A percentile compares a stretch with the other conserved stretches of the same genome.
Conservation (phyloP, 2,329 filamentous ascomycete species). For the Sclerotinia spermophila region DNA sequence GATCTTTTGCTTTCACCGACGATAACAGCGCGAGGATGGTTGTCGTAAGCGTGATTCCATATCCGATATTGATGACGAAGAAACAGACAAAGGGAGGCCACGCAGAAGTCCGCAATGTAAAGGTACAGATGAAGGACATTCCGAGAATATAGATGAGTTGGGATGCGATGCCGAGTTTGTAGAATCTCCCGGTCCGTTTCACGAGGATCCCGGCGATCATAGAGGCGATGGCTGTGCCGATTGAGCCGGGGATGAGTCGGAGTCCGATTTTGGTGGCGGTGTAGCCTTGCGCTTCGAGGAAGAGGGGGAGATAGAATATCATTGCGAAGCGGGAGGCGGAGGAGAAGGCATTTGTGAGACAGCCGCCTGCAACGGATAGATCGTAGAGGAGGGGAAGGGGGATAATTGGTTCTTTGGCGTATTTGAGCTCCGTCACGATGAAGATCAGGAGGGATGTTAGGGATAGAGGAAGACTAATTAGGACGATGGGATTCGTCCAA, state of each 20-base stretch:
- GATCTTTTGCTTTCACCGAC: constrained; percentile 61
- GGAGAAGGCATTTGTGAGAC: constrained; percentile 67
- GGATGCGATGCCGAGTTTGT: constrained; percentile 58
- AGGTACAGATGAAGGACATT: constrained; percentile 49
- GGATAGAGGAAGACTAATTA: constrained; percentile 34
- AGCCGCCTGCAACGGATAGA: constrained; percentile 61
- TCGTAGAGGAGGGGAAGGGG: constrained; percentile 61
- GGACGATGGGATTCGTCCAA: constrained; percentile 56
- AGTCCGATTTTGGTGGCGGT: constrained; percentile 60
- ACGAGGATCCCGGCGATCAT: constrained; percentile 63
- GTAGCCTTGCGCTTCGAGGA: constrained; percentile 65
- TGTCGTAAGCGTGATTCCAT: constrained; percentile 61
- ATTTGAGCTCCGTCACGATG: constrained; percentile 50
- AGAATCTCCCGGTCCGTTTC: constrained; percentile 66
- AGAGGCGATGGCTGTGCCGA: constrained; percentile 55
- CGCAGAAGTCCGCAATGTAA: constrained; percentile 52
- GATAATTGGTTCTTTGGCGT: constrained; percentile 52
- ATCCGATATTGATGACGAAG: constrained; percentile 47
- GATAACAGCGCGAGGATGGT: constrained; percentile 67
- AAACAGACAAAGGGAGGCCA: constrained; percentile 52
- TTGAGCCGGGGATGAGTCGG: constrained; percentile 62
- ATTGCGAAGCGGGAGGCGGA: constrained; percentile 54
- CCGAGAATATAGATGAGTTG: constrained; percentile 44
- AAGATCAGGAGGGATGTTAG: constrained; percentile 48
- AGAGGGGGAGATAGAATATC: constrained; percentile 70